phyloP scores from a whole-genome alignment of 2,329 filamentous ascomycete genomes.

The Aspergillus costaricaensis region DNA sequence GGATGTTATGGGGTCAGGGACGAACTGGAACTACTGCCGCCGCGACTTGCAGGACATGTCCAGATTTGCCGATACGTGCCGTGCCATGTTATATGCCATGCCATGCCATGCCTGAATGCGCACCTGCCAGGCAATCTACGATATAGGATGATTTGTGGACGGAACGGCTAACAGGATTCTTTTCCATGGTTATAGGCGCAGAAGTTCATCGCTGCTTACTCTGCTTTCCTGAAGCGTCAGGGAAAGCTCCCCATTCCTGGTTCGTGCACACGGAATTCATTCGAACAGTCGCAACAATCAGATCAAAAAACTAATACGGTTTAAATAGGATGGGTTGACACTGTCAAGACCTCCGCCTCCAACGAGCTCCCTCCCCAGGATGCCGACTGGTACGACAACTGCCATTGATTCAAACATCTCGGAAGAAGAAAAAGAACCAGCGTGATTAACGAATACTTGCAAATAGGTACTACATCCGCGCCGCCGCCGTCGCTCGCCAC shows the following conservation, averaged over 20 bases:
- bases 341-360: conserved; percentile 94
- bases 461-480: conserved; percentile 72
- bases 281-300: neutral
- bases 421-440: neutral
- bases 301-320: conserved; percentile 3
- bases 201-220: conserved; percentile 69
- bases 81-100: neutral
- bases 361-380: conserved; percentile 98
- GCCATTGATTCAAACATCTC: conserved; percentile 19
- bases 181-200: conserved; percentile 52
- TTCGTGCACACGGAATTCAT: conserved; percentile 43
- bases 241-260: conserved; percentile 70
- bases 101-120: neutral
- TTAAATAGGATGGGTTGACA: conserved; percentile 88
- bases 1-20: too few species aligned
- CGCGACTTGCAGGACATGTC: too few species aligned
- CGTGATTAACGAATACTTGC: conserved; percentile 3
- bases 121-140: neutral
- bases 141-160: neutral
- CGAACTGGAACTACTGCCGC: too few species aligned
- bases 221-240: conserved; percentile 70
- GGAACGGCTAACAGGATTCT: conserved; percentile 19
- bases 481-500: conserved; percentile 93
- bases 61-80: conserved; percentile 2
- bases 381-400: conserved; percentile 85